These are phyloP conservation scores for Termitomyces sp. DNA, from an alignment of 768 basidiomycete genomes.

Conservation along the genomic window DNA sequence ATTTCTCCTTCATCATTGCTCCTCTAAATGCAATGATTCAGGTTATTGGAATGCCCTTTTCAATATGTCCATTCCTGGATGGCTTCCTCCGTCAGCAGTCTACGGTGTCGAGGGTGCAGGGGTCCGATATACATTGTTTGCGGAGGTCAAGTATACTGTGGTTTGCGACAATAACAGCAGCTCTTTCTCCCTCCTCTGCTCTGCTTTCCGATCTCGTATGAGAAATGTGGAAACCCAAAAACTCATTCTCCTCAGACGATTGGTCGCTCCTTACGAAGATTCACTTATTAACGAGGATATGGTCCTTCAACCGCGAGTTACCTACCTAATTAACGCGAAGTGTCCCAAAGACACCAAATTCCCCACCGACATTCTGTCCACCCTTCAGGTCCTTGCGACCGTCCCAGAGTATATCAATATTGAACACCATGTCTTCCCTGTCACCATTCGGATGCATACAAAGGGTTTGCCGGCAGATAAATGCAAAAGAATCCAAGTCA, in stretches of 20 bases:
- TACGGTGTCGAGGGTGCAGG: constrained; percentile 55
- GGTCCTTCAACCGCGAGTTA: constrained; percentile 48
- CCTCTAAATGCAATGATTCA: constrained; percentile 18
- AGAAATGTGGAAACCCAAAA: constrained; percentile 40
- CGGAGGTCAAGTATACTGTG: constrained; percentile 58
- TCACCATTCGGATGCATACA: constrained; percentile 61
- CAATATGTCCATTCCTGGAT: constrained; percentile 83
- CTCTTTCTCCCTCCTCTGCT: constrained; percentile 54
- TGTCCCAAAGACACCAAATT: constrained; percentile 32
- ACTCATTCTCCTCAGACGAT: background rate
- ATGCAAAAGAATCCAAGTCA: constrained; percentile 55
- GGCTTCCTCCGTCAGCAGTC: constrained; percentile 68
- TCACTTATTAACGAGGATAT: constrained; percentile 28
- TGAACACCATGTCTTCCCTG: constrained; percentile 45
- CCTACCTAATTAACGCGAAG: constrained; percentile 45
- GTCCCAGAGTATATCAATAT: constrained; percentile 56
- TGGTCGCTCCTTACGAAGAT: constrained; percentile 1
- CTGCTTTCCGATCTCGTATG: constrained; percentile 49
- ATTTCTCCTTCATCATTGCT: background rate
- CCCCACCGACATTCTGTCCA: constrained; percentile 53
- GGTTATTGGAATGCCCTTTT: constrained; percentile 75
- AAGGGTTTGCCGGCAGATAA: constrained; percentile 46
- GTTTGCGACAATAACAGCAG: constrained; percentile 37
- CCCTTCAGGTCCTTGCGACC: constrained; percentile 63
- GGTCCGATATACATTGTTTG: constrained; percentile 64